phyloP scores from a whole-genome alignment of 371 early-diverging fungal species.

The Nematocida homosporus region DNA sequence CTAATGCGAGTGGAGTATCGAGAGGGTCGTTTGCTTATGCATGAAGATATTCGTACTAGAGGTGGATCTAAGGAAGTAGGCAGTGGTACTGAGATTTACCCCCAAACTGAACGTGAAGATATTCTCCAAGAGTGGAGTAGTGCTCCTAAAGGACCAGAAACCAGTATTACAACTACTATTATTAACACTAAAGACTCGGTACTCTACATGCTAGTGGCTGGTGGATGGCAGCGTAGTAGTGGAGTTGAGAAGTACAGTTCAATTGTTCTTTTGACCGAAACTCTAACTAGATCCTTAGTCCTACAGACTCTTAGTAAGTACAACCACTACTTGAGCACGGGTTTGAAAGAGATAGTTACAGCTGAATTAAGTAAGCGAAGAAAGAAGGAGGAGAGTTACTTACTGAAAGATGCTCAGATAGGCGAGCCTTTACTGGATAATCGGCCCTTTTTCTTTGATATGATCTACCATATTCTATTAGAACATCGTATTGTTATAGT shows the following conservation, averaged over 20 bases:
- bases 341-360: conserved; percentile 31
- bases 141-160: background rate
- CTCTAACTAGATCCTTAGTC: background rate
- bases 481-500: conserved; percentile 43
- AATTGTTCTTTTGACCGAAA: background rate
- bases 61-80: background rate
- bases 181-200: conserved; percentile 17
- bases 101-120: conserved; percentile 2
- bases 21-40: background rate
- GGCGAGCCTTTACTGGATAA: conserved; percentile 1
- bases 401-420: conserved; percentile 40
- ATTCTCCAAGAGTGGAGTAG: background rate
- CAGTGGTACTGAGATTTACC: background rate
- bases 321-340: conserved; percentile 37
- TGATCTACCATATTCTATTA: conserved; percentile 38
- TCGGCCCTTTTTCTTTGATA: conserved; percentile 25
- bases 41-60: background rate
- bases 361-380: background rate
- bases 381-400: background rate
- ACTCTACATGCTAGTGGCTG: conserved; percentile 4
- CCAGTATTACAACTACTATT: conserved; percentile 28
- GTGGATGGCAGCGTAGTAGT: conserved; percentile 15
- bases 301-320: conserved; percentile 37
- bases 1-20: background rate
- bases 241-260: conserved; percentile 34